Evolutionary conservation across 2,329 filamentous ascomycete genomes (phyloP), one percentile per base, ranked within the genome.

Genomic region (Phyllosticta ampelicida): DNA sequence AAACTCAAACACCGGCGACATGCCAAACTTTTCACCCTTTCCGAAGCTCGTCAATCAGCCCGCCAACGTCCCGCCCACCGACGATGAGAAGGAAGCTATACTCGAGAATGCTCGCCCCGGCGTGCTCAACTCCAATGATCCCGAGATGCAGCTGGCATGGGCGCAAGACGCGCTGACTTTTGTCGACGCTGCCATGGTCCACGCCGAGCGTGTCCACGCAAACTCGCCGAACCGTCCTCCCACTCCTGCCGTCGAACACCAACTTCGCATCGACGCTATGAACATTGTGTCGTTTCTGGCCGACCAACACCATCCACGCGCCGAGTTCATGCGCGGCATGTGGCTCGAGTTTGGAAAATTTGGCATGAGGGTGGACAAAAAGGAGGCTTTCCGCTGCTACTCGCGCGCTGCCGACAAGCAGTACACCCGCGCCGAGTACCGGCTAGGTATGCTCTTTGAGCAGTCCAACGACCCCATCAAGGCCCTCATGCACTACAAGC

Each of bases 331-430:
- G 77, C 85, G 85, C 66, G 89, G 90, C 60, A 96, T 95, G 80
- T 99, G 94, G 94, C 79, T 95, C 54, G 94, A 99, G 70, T 99
- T 97, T 78, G 94, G 94, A 65, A 95, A 96, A 69, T 97, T 96
- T 69, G 90, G 90, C 48, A 85, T 86, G 71, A 84, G 90, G 26
- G 80, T 90, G 61, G 94, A 99, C 77, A 96, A 95, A 76, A 91
- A 92, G 67, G 92, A 96, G 74, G 92, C 94, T 8, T 97, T 95
- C 70, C 76, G 85, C 61, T 88, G 87, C 66, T 99, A 97, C 74
- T 84, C 85, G 62, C 80, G 86, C 66, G 89, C 94, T n/a, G 87
- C 90, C 28, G 87, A 91, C 65, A 85, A 89, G 65, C 90, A 90
- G 60, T 95, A 91, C 74, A 84, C 86, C 20, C 81, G 94, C 65